Evolutionary conservation across 108 stramenopile species (phyloP).

Genomic region (Discostella pseudostelligera): DNA sequence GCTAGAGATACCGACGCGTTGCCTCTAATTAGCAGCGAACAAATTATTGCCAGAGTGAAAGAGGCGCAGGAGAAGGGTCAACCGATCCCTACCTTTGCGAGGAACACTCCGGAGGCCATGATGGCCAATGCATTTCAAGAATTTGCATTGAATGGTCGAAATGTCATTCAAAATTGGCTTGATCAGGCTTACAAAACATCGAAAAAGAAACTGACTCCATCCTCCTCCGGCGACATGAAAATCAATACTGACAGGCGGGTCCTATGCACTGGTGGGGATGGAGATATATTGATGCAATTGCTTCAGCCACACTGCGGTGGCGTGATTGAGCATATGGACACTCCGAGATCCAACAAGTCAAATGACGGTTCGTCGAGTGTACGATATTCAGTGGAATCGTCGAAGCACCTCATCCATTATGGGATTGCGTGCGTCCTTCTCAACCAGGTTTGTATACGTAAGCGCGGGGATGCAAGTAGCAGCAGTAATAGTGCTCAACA

Average conservation of each 20-base stretch:
- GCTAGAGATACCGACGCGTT: conserved; percentile 52
- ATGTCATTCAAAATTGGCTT: conserved; percentile 49
- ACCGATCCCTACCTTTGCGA: conserved; percentile 52
- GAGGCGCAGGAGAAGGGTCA: conserved; percentile 20
- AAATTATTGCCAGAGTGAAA: conserved; percentile 28
- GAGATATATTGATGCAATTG: conserved; percentile 45
- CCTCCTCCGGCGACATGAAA: conserved; percentile 9
- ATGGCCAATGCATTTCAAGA: conserved; percentile 53
- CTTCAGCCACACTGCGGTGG: conserved; percentile 35
- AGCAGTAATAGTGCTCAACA: background rate
- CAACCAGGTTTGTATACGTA: conserved; percentile 9
- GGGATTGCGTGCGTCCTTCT: conserved; percentile 44
- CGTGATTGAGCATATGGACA: conserved; percentile 27
- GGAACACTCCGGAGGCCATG: conserved; percentile 61
- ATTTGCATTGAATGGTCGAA: conserved; percentile 47
- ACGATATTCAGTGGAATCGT: conserved; percentile 30
- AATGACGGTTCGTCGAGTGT: conserved; percentile 1
- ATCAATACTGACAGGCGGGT: conserved; percentile 32
- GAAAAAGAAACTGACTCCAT: too few species aligned
- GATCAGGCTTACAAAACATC: conserved; percentile 25
- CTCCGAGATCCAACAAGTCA: background rate
- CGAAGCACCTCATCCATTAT: conserved; percentile 55
- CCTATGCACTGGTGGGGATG: conserved; percentile 64
- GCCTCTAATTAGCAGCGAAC: conserved; percentile 42
- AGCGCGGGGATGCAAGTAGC: conserved; percentile 26